Evolutionary conservation across 768 basidiomycete genomes (phyloP).

Genomic region (Dioszegia aurantiaca): DNA sequence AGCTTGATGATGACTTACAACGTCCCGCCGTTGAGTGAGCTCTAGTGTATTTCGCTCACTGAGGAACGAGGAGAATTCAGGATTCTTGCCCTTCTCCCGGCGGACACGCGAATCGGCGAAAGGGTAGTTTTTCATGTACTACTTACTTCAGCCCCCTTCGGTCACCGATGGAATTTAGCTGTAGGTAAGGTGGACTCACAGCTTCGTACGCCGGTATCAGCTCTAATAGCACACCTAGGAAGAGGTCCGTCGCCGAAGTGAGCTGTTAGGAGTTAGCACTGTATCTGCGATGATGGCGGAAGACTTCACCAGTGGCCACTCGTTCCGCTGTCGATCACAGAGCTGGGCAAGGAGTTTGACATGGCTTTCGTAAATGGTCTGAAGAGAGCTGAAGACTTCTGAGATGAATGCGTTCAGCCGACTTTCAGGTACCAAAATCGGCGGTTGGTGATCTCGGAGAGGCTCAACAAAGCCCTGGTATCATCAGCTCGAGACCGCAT

Average conservation of each 20-base stretch:
- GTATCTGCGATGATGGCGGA: neutral
- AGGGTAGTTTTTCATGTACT: constrained; percentile 63
- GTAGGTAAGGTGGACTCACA: constrained; percentile 21
- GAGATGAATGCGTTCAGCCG: constrained; percentile 39
- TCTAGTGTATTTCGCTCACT: constrained; percentile 32
- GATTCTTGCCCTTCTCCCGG: constrained; percentile 68
- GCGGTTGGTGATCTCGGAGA: constrained; percentile 26
- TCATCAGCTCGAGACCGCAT: neutral
- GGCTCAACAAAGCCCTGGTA: constrained; percentile 40
- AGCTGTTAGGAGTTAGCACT: constrained; percentile 20
- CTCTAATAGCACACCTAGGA: constrained; percentile 35
- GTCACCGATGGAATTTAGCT: neutral
- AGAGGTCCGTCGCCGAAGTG: constrained; percentile 37
- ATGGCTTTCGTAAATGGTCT: constrained; percentile 32
- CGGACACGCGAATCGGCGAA: constrained; percentile 78
- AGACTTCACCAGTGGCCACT: constrained; percentile 41
- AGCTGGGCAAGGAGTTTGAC: constrained; percentile 27
- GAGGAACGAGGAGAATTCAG: constrained; percentile 66
- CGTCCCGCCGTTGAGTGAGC: constrained; percentile 37
- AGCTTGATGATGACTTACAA: constrained; percentile 51
- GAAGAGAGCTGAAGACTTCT: constrained; percentile 42
- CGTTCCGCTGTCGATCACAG: constrained; percentile 38
- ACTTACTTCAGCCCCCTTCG: neutral
- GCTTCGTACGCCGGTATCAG: constrained; percentile 34
- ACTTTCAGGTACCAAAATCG: constrained; percentile 29